Base-by-base conservation (phyloP, 495 filamentous ascomycete genomes). In the Aspergillus sparsus region DNA sequence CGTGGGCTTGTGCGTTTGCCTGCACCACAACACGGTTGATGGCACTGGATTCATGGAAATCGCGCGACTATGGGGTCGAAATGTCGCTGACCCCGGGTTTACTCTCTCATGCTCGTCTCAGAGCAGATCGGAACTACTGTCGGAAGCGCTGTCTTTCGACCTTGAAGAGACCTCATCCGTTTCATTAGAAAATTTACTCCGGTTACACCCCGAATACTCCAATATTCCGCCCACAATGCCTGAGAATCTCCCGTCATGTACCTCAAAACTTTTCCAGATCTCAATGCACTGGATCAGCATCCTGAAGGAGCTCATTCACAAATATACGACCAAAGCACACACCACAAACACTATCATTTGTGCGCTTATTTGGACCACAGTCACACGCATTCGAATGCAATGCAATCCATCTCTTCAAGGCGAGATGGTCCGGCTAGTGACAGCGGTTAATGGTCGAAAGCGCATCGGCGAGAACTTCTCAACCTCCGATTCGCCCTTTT, bases 271-370 rank as follows among this genome's bases (percentile, higher is more conserved):
- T 13, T 60, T 61, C 33, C 15, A 31, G 1, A 53, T 64, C 16
- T 36, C 57, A 0, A 52, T 45, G 3, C 47, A 44, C 33, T 54
- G 51, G 50, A 56, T 61, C 36, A 32, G 36, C 16, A 16, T 41
- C 32, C 57, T 60, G 0, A 51, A 59, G 31, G 31, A 50, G 3
- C 21, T 55, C 12, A 11, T 53, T 7, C 75, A 57, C 69, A 80
- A 57, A 78, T 76, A 53, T 70, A 55, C 44, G 3, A 12, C 41
- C 2, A 7, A 31, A 13, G 2, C 36, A 36, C 62, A 12, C 10
- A 58, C 54, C n/a, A 65, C 62, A 18, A 65, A 61, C 33, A 54
- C 50, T 0, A 6, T 65, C 8, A 5, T 62, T 1, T 49, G 18
- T 54, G 57, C 62, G 9, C 58, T 65, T 2, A 31, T 65, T 49